Evolutionary conservation across 495 filamentous ascomycete species (phyloP).

Genomic region (Ramalina peruviana): DNA sequence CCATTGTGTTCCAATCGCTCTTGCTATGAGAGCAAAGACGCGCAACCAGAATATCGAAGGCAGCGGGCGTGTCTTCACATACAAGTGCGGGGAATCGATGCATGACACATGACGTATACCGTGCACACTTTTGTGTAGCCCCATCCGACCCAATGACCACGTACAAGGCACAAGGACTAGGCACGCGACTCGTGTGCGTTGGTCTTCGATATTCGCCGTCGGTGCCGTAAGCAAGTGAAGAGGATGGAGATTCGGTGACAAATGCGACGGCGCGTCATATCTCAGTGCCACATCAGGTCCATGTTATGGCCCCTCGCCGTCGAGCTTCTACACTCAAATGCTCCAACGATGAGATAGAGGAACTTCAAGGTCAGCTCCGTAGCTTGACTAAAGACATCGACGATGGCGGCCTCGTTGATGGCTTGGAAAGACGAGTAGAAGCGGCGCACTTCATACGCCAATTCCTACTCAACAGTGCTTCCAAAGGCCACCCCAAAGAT

Average conservation of each 20-base stretch:
- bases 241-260: background rate
- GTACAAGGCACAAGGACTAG: constrained; percentile 1
- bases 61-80: too few relatives aligned
- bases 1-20: too few relatives aligned
- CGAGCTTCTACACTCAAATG: constrained; percentile 10
- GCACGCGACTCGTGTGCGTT: constrained; percentile 11
- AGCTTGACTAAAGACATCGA: background rate
- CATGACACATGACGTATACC: too few relatives aligned
- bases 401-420: background rate
- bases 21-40: too few relatives aligned
- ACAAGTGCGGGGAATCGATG: too few relatives aligned
- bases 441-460: constrained; percentile 31
- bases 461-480: constrained; percentile 38
- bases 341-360: constrained; percentile 2
- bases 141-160: background rate
- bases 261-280: constrained; percentile 1
- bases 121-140: too few relatives aligned
- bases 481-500: constrained; percentile 44
- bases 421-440: constrained; percentile 2
- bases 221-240: too few relatives aligned
- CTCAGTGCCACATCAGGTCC: too few relatives aligned
- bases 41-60: too few relatives aligned
- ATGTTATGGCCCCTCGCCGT: background rate
- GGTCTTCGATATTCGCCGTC: background rate
- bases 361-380: constrained; percentile 10